A percentile compares a stretch with the other conserved stretches of the same genome.
Evolutionary conservation across 2,329 filamentous ascomycete species (phyloP).

Genomic region (Alternaria infectoria): DNA sequence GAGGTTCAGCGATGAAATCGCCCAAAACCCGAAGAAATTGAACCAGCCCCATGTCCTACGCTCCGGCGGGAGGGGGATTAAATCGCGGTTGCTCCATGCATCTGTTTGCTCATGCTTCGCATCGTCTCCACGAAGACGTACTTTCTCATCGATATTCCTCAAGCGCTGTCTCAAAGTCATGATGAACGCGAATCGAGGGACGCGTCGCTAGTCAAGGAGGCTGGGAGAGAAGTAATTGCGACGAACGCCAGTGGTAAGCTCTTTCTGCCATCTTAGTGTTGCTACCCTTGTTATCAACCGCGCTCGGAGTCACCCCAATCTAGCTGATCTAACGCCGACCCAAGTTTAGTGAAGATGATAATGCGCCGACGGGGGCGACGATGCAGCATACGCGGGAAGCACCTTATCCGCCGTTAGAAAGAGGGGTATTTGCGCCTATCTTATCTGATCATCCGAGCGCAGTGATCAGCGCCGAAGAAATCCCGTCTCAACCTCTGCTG

Average conservation of each 20-base stretch:
- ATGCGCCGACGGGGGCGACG: background rate
- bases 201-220: background rate
- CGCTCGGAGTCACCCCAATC: background rate
- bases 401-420: background rate
- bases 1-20: slow-evolving; percentile 50
- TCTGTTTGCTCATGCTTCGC: slow-evolving; percentile 55
- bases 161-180: slow-evolving; percentile 20
- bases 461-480: background rate
- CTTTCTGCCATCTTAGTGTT: slow-evolving; percentile 3
- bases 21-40: slow-evolving; percentile 54
- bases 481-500: background rate
- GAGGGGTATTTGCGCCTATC: slow-evolving; percentile 9
- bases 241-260: background rate
- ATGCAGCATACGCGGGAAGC: background rate
- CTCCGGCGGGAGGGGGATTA: slow-evolving; percentile 48
- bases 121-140: slow-evolving; percentile 50
- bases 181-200: background rate
- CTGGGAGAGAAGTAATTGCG: background rate
- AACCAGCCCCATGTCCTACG: slow-evolving; percentile 51
- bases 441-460: slow-evolving; percentile 6
- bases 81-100: slow-evolving; percentile 49
- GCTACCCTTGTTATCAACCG: background rate
- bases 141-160: slow-evolving; percentile 37
- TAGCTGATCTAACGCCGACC: background rate
- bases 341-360: background rate